Evolutionary conservation across 305 asterid genomes (phyloP), one percentile per base, ranked within the genome.

Genomic region (Fraxinus greggii): DNA sequence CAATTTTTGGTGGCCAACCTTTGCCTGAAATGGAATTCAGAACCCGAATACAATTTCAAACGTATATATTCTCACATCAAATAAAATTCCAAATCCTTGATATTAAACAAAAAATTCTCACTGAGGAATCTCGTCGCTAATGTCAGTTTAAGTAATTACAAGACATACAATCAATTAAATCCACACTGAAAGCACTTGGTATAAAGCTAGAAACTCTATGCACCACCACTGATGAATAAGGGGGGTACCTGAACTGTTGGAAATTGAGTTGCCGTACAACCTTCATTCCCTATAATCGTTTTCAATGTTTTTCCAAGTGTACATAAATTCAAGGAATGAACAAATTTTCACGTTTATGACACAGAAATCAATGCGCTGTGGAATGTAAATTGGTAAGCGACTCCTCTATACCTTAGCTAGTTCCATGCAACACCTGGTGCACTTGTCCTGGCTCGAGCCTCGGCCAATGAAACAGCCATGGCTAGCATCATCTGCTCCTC

Each of bases 401-500:
- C 42, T 69, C 77, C 70, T 72, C 59, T 7, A 63, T 72, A 78
- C 85, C 88, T 67, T 26, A 61, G 86, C 90, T 93, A 94, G 67
- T 90, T 93, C 98, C 99, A 94, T 45, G 95, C 92, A 80, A 93
- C 92, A 40, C 94, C 97, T 0, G 93, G 92, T 24, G 93, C 70
- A 81, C 38, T 90, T 38, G 89, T 84, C 85, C 93, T 89, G 12
- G 89, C 87, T 42, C 91, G 91, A 88, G 98, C 98, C 91, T 96
- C 99, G 3, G 98, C 98, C 82, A 96, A 87, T 19, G 99, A 96
- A 80, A 96, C 97, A 76, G 98, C 98, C 99, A 96, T 94, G 84
- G 99, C 99, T 67, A 96, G 87, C 99, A 96, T 94, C 97, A 96
- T 92, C 88, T 96, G 99, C 90, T 96, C 99, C 92, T 96, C 99